Conservation (phyloP, 2,329 filamentous ascomycete genomes). For the Ascocoryne sarcoides region DNA sequence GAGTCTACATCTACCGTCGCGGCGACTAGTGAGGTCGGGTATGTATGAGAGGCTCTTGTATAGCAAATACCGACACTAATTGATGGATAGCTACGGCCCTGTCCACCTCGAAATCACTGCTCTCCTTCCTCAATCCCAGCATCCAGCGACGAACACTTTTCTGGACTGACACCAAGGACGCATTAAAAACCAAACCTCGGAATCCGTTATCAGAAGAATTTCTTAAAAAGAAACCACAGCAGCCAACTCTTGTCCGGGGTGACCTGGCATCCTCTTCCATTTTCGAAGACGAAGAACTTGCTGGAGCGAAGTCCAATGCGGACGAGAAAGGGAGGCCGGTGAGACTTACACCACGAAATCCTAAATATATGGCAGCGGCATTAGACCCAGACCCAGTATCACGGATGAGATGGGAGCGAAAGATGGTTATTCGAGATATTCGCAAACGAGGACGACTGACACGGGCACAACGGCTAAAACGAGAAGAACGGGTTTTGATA, state of each 20-base stretch:
- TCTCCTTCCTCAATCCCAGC: conserved; percentile 24
- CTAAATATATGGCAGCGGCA: conserved; percentile 48
- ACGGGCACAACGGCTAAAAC: conserved; percentile 57
- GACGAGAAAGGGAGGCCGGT: conserved; percentile 7
- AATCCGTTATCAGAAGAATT: conserved; percentile 57
- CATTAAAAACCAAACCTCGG: conserved; percentile 9
- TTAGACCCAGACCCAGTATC: conserved; percentile 68
- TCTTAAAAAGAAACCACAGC: conserved; percentile 30
- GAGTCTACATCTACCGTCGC: conserved; percentile 56
- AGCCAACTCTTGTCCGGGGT: conserved; percentile 32
- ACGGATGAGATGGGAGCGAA: conserved; percentile 70
- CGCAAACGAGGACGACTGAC: conserved; percentile 58
- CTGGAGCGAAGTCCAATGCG: conserved; percentile 13
- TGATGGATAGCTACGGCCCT: conserved; percentile 17
- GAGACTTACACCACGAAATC: conserved; percentile 38
- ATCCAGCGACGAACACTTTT: conserved; percentile 23
- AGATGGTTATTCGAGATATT: conserved; percentile 72
- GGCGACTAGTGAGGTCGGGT: conserved; percentile 55
- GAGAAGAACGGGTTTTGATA: conserved; percentile 46
- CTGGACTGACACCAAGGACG: conserved; percentile 6
- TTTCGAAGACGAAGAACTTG: conserved; percentile 37
- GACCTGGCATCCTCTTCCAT: conserved; percentile 41
- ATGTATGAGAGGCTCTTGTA: conserved; percentile 25
- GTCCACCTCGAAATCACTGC: conserved; percentile 33
- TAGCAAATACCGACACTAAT: conserved; percentile 17